Conservation (phyloP, 2,329 filamentous ascomycete species). For the Iodosphaeria phyllophila region DNA sequence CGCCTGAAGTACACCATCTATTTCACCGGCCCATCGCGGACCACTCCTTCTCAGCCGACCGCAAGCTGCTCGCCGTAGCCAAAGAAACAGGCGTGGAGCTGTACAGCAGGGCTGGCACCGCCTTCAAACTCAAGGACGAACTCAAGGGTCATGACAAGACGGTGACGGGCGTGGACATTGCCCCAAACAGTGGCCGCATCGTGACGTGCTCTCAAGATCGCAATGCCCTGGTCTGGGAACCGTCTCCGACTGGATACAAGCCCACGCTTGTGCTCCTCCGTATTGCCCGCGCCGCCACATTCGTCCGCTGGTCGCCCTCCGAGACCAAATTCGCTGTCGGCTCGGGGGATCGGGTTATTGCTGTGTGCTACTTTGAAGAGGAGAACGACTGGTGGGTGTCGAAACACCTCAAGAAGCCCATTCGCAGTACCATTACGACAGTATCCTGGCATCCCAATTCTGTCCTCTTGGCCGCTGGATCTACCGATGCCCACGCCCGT, state of each 20-base stretch:
- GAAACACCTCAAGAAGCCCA: conserved; percentile 98
- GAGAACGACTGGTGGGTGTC: conserved; percentile 99
- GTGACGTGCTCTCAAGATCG: conserved; percentile 97
- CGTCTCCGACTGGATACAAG: conserved; percentile 82
- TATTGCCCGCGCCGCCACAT: conserved; percentile 92
- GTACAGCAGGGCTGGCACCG: conserved; percentile 53
- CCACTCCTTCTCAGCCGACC: conserved; percentile 94
- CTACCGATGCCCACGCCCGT: conserved; percentile 89
- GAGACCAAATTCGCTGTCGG: conserved; percentile 97
- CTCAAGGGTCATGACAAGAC: conserved; percentile 94
- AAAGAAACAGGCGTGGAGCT: conserved; percentile 83
- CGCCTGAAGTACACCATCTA: conserved; percentile 85
- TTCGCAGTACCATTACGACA: conserved; percentile 89
- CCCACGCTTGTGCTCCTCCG: conserved; percentile 91
- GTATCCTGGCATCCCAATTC: conserved; percentile 97
- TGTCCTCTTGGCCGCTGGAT: conserved; percentile 81
- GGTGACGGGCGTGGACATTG: conserved; percentile 91
- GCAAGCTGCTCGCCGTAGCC: conserved; percentile 71
- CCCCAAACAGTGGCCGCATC: conserved; percentile 75
- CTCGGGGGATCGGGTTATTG: conserved; percentile 86
- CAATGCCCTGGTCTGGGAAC: conserved; percentile 96
- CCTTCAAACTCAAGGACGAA: conserved; percentile 76
- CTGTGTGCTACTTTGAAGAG: conserved; percentile 96
- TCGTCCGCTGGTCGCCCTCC: conserved; percentile 90
- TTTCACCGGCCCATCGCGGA: conserved; percentile 94